Evolutionary conservation across 805 yeast species (phyloP), one percentile per base, ranked within the genome.

Genomic region (Candida ponderosae): DNA sequence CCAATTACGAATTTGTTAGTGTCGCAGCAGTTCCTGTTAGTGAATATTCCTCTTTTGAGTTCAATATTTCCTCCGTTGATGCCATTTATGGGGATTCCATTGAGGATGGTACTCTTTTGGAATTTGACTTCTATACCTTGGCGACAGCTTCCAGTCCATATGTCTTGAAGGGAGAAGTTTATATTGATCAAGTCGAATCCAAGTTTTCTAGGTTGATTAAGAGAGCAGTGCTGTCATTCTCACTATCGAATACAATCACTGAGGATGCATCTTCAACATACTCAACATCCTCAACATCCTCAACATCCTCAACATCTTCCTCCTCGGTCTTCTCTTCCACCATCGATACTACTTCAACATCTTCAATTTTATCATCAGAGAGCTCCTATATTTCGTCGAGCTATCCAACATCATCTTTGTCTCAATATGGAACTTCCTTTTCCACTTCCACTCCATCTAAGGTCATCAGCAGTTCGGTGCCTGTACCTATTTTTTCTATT

Each of bases 111-210:
- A 35, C 39, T 13, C 37, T 27, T 5, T 33, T 40, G n/a, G 32
- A 35, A 10, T 28, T 40, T 13, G 15, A 29, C 4, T 14, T 40
- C 14, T 15, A 29, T 28, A 36, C 32, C 28, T 8, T 5, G 14
- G 34, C 40, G 5, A 32, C 40, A 19, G 39, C 30, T 1, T 3
- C 32, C 4, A 10, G 34, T 18, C 42, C 45, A 31, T 41, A 39
- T 35, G 26, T 35, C 11, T 26, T 28, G 17, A 18, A 36, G 23
- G 39, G 30, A 6, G 8, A 13, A 4, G 31, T 40, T 10, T 15
- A 20, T 16, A 32, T 40, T 15, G 23, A 29, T 3, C 20, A 36
- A 7, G 26, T 19, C 18, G 38, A 31, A 29, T 39, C 36, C 8
- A 27, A 19, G 29, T 33, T 19, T 10, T 3, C 21, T 13, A 40